phyloP scores from a whole-genome alignment of 768 basidiomycete species.

The Tricholoma furcatifolium region DNA sequence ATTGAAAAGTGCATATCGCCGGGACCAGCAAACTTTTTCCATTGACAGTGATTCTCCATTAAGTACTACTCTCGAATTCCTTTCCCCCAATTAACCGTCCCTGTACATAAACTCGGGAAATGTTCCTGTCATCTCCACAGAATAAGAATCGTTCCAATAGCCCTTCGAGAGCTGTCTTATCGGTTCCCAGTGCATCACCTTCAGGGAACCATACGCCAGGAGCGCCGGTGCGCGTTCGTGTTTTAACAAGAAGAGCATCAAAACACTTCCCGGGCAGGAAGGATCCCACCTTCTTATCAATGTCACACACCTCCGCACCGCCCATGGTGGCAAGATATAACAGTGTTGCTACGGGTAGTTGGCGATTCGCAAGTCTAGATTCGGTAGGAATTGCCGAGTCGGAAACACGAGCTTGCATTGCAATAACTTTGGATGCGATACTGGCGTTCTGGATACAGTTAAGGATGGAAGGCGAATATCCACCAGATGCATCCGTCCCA shows the following conservation, averaged over 20 bases:
- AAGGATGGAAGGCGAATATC: slow-evolving; percentile 80
- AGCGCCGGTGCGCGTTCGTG: slow-evolving; percentile 51
- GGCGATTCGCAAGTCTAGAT: slow-evolving; percentile 48
- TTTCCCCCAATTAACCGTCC: slow-evolving; percentile 77
- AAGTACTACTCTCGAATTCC: slow-evolving; percentile 20
- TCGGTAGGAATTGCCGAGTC: background rate
- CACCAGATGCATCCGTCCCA: slow-evolving; percentile 93
- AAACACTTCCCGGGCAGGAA: slow-evolving; percentile 84
- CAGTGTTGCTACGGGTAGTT: slow-evolving; percentile 71
- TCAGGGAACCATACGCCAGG: slow-evolving; percentile 55
- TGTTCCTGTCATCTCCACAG: slow-evolving; percentile 84
- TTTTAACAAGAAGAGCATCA: slow-evolving; percentile 79
- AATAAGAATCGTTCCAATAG: slow-evolving; percentile 85
- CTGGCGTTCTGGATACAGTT: slow-evolving; percentile 72
- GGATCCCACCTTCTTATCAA: slow-evolving; percentile 69
- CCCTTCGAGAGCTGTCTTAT: slow-evolving; percentile 23
- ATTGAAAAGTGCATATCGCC: background rate
- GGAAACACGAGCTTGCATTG: slow-evolving; percentile 35
- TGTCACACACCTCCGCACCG: slow-evolving; percentile 79
- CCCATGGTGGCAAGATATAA: slow-evolving; percentile 91
- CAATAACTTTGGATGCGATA: slow-evolving; percentile 76
- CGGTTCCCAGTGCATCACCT: slow-evolving; percentile 29
- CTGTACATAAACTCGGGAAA: slow-evolving; percentile 80
- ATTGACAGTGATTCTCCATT: background rate
- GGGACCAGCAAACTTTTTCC: background rate